Base-by-base conservation (phyloP, 1,139 yeast species). In the Magnusiomyces paraingens region DNA sequence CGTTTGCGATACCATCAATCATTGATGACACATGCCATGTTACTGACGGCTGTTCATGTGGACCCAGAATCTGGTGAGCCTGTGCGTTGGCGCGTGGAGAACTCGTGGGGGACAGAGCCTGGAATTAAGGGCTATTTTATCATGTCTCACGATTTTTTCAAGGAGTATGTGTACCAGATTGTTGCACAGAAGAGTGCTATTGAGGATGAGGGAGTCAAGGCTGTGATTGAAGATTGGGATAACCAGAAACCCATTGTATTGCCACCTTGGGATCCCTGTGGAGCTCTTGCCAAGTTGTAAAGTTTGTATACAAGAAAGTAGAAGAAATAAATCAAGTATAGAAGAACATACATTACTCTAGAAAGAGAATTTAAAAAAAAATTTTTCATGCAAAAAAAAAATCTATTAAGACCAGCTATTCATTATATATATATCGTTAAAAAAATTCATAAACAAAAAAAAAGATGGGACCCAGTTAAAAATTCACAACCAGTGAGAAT, bases 181-280 rank as follows among this genome's bases (percentile, higher is more conserved):
- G 95, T 87, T 44, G 83, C 85, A 40, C 81, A 77, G 61, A 58
- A 61, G 59, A 49, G 49, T 20, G 67, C 62, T 40, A 59, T 67
- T 42, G 78, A 80, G 59, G 77, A 77, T 54, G 79, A 79, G 55
- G 57, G 54, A 35, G 56, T 56, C 22, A 57, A 61, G 54, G 57
- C 74, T 5, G 64, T 81, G 46, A 32, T 29, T 12, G 50, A 52
- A 15, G 47, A 50, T 8, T 55, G 57, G 57, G 52, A 50, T 11
- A 77, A 80, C 66, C 69, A 73, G 49, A 76, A 78, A 60, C 75
- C 79, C 41, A 74, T 73, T 54, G 78, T 77, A 11, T 75, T 87
- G 56, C 94, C 94, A 48, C 83, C 82, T 55, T 86, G 86, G 76
- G 95, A 87, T 66, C 95, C 95, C 50, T 84, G 88, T 86, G 95